These are phyloP conservation scores for Saccharomyces hybrid DNA, from an alignment of 1,139 yeast species.

Conservation along the genomic window DNA sequence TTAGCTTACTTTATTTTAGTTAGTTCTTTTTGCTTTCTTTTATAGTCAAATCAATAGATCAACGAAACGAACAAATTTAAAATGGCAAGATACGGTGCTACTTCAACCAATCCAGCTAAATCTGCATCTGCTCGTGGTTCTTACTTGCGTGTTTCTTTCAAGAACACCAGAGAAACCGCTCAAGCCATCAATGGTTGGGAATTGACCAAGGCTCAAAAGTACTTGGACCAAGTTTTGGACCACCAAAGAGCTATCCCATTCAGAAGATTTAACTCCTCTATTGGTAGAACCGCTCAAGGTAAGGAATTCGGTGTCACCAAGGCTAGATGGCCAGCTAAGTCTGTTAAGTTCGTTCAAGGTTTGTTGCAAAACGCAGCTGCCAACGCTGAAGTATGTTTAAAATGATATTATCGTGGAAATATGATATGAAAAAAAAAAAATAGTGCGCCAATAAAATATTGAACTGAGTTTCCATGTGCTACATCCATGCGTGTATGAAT, in stretches of 20 bases:
- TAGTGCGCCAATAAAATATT: not conserved
- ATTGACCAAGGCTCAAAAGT: constrained; percentile 87
- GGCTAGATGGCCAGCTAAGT: constrained; percentile 99
- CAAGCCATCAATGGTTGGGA: constrained; percentile 98
- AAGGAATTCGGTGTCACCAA: constrained; percentile 99
- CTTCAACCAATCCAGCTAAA: constrained; percentile 98
- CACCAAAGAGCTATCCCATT: constrained; percentile 99
- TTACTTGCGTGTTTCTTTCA: constrained; percentile 97
- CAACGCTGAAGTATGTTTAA: constrained; percentile 71
- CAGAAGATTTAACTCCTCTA: constrained; percentile 94
- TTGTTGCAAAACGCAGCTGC: constrained; percentile 95
- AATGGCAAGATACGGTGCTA: constrained; percentile 96
- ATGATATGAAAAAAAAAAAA: not conserved
- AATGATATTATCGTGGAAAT: not conserved
- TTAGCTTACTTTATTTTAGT: not conserved
- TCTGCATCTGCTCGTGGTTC: constrained; percentile 99
- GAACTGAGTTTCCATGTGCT: not conserved
- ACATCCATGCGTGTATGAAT: not conserved
- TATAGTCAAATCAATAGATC: not conserved
- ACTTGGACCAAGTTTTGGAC: constrained; percentile 92
- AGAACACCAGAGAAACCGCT: constrained; percentile 99
- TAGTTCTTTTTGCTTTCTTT: not conserved
- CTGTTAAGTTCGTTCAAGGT: constrained; percentile 91
- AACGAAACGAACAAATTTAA: constrained; percentile 16
- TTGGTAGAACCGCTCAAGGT: constrained; percentile 99